Conservation (phyloP, 768 basidiomycete species). For the Serpula lacrymans region DNA sequence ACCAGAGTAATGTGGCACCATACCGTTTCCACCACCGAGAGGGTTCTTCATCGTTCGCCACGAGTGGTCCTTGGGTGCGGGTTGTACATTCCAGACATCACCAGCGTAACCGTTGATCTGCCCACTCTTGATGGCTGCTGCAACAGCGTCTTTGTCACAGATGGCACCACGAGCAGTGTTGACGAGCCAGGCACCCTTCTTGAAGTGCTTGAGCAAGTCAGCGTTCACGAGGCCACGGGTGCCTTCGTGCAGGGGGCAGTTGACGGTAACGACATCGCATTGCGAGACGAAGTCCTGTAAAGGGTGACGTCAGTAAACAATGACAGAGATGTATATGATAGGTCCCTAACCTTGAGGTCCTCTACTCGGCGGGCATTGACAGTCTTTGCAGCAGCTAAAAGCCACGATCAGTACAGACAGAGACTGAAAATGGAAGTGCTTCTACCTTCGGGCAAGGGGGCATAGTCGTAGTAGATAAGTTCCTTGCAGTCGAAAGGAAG, state of each 20-base stretch:
- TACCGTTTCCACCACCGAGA: conserved; percentile 83
- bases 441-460: conserved; percentile 60
- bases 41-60: conserved; percentile 85
- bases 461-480: conserved; percentile 87
- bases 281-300: conserved; percentile 42
- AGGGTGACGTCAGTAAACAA: conserved; percentile 9
- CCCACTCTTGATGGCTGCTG: conserved; percentile 70
- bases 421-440: not conserved
- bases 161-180: conserved; percentile 94
- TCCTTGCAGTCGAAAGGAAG: conserved; percentile 87
- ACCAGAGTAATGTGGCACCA: conserved; percentile 86
- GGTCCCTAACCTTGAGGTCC: conserved; percentile 68
- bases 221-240: conserved; percentile 78
- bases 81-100: conserved; percentile 87
- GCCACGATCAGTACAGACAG: not conserved
- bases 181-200: conserved; percentile 89
- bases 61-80: conserved; percentile 80
- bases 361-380: conserved; percentile 73
- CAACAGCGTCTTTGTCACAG: conserved; percentile 79
- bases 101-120: conserved; percentile 60
- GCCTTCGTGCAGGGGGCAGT: conserved; percentile 84
- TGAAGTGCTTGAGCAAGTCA: conserved; percentile 83
- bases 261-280: conserved; percentile 84
- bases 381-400: conserved; percentile 58
- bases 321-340: too few species aligned